Percentiles rank a stretch among this genome's conserved stretches.
phyloP scores from a whole-genome alignment of 805 yeast species.

The Monosporozyma aquatica region DNA sequence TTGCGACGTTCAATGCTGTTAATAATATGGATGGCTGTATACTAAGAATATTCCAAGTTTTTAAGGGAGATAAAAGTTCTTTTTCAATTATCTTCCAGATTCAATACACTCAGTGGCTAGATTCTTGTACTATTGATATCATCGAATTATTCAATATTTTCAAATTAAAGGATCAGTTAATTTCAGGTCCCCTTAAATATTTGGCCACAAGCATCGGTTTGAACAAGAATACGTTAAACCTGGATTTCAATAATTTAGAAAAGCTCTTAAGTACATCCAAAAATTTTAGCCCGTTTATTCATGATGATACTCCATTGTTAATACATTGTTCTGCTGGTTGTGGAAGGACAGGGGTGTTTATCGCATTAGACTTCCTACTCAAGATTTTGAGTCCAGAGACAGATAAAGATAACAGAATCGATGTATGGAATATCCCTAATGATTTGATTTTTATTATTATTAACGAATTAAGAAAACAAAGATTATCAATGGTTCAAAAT shows the following conservation, averaged over 20 bases:
- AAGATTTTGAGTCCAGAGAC: slow-evolving; percentile 29
- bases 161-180: slow-evolving; percentile 23
- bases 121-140: slow-evolving; percentile 55
- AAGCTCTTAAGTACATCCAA: too few species aligned
- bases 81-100: slow-evolving; percentile 49
- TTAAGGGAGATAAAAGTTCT: slow-evolving; percentile 9
- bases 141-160: slow-evolving; percentile 26
- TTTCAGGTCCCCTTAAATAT: too few species aligned
- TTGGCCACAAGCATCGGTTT: too few species aligned
- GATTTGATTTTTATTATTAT: slow-evolving; percentile 56
- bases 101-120: slow-evolving; percentile 77
- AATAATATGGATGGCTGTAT: slow-evolving; percentile 28
- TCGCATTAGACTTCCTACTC: slow-evolving; percentile 49
- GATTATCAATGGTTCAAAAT: slow-evolving; percentile 73
- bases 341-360: slow-evolving; percentile 88
- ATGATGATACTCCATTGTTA: slow-evolving; percentile 42
- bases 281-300: too few species aligned
- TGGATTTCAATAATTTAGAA: too few species aligned
- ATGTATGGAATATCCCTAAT: slow-evolving; percentile 33
- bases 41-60: slow-evolving; percentile 26
- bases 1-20: slow-evolving; percentile 25
- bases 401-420: slow-evolving; percentile 30
- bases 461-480: slow-evolving; percentile 54
- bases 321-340: slow-evolving; percentile 97
- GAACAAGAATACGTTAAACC: too few species aligned